These are phyloP conservation scores for Penicillium diatomitis DNA, from an alignment of 495 filamentous ascomycete species.

Conservation along the genomic window DNA sequence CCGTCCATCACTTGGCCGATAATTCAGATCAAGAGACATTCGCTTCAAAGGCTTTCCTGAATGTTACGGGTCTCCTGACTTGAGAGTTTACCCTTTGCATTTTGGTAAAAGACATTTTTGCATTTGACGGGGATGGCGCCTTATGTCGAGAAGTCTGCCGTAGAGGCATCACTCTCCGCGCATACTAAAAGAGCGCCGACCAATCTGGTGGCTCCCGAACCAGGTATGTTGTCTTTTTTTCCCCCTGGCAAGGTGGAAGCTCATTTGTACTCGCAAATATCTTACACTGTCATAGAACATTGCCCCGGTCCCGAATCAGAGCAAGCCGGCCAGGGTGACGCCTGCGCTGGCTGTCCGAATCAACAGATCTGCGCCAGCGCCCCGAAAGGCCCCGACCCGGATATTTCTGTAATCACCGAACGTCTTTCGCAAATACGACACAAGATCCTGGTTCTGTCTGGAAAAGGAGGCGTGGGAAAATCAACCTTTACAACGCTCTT, in stretches of 20 bases:
- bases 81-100: not conserved
- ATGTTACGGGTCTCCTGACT: too few relatives aligned
- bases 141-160: slow-evolving; percentile 54
- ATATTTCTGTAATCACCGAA: slow-evolving; percentile 76
- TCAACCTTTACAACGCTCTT: slow-evolving; percentile 83
- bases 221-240: slow-evolving; percentile 39
- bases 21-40: too few relatives aligned
- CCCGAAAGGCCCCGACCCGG: slow-evolving; percentile 93
- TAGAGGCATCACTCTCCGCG: slow-evolving; percentile 56
- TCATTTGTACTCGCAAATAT: not conserved
- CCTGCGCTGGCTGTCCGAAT: slow-evolving; percentile 91
- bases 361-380: slow-evolving; percentile 89
- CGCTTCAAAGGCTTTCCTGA: too few relatives aligned
- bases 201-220: slow-evolving; percentile 83
- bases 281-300: slow-evolving; percentile 50
- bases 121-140: slow-evolving; percentile 46
- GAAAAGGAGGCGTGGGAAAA: slow-evolving; percentile 96
- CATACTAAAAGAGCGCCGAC: slow-evolving; percentile 57
- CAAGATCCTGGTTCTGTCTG: slow-evolving; percentile 85
- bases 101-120: not conserved
- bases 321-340: slow-evolving; percentile 73
- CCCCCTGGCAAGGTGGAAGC: too few relatives aligned
- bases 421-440: slow-evolving; percentile 74
- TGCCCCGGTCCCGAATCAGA: slow-evolving; percentile 91
- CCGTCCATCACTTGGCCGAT: slow-evolving; percentile 2